Evolutionary conservation across 2,329 filamentous ascomycete genomes (phyloP), one percentile per base, ranked within the genome.

Genomic region (Daldinia eschscholtzii): DNA sequence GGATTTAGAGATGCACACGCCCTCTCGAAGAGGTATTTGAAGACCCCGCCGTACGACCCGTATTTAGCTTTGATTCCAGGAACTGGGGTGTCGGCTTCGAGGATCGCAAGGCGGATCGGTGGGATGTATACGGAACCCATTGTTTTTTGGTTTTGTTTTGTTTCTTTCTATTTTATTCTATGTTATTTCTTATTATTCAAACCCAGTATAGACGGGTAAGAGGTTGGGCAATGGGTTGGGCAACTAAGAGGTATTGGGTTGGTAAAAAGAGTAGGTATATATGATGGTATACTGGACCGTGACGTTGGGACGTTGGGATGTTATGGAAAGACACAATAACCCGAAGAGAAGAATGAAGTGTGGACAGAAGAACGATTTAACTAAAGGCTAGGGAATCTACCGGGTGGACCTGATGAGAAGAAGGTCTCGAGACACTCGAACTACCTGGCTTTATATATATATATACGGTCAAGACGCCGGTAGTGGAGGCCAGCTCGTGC

Each of bases 81-180:
- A 57, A 92, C 84, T 1, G 93, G 93, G 1, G 88, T 92, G 81
- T 97, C 95, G 83, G 92, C 91, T 84, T 97, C 93, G 73, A 98
- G 89, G 74, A 98, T 87, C 53, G 94, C 94, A 80, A 98, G 91
- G 63, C 92, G 91, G 73, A 95, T 82, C 33, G 88, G 87, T n/a
- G 74, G 65, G 41, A 76, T 71, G 41, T 67, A 64, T 69, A 65
- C 70, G 62, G 79, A 81, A 58, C 75, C 76, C 76, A 78, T 78
- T 58, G 44, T 70, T 15, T 42, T 42, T 33, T 1, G 2, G 35
- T 23, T 35, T 53, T 35, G 1, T 35, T 35, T 35, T 6, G 7
- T 35, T 6, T 41, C 18, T 35, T 6, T 41, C 18, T 35, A 10
- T 33, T 53, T 13, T 53, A 35, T 35, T 35, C 33, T 35, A 9